Conservation (phyloP, 176 grass and related monocot genomes). For the Metroxylon sagu region DNA sequence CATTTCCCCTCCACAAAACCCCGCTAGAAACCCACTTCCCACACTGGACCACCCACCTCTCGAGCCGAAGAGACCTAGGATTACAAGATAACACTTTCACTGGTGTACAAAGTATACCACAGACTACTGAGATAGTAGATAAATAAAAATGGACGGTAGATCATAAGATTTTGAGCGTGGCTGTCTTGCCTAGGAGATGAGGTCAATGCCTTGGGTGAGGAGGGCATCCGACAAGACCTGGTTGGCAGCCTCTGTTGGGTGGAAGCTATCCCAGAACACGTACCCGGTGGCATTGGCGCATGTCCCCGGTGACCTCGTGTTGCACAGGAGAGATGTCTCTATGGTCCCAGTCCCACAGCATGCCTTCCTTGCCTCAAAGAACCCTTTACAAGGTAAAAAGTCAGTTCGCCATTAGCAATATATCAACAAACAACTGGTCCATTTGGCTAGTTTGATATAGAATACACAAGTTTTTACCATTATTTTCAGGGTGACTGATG, state of each 20-base stretch:
- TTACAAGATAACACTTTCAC: too few relatives aligned
- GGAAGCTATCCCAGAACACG: constrained; percentile 97
- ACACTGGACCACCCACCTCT: too few relatives aligned
- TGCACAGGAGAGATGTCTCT: constrained; percentile 79
- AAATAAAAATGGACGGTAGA: too few relatives aligned
- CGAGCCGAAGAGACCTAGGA: too few relatives aligned
- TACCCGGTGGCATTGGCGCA: constrained; percentile 77
- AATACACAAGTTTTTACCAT: constrained; percentile 20
- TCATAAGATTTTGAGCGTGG: too few relatives aligned
- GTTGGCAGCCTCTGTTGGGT: constrained; percentile 92
- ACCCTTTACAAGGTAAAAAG: constrained; percentile 24
- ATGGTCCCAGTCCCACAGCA: constrained; percentile 94
- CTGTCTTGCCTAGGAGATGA: constrained; percentile 43
- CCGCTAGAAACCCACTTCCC: too few relatives aligned
- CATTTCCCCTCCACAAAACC: too few relatives aligned
- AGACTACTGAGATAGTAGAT: too few relatives aligned
- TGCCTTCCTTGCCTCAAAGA: constrained; percentile 62
- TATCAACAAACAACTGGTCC: neutral
- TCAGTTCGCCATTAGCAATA: neutral
- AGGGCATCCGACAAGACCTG: constrained; percentile 60
- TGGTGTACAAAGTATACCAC: too few relatives aligned
- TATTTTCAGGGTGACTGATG: constrained; percentile 42
- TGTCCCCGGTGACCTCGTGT: constrained; percentile 50
- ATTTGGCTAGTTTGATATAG: neutral
- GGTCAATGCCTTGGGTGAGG: constrained; percentile 62